Evolutionary conservation across 2,329 filamentous ascomycete species (phyloP).

Genomic region (Colletotrichum gloeosporioides): DNA sequence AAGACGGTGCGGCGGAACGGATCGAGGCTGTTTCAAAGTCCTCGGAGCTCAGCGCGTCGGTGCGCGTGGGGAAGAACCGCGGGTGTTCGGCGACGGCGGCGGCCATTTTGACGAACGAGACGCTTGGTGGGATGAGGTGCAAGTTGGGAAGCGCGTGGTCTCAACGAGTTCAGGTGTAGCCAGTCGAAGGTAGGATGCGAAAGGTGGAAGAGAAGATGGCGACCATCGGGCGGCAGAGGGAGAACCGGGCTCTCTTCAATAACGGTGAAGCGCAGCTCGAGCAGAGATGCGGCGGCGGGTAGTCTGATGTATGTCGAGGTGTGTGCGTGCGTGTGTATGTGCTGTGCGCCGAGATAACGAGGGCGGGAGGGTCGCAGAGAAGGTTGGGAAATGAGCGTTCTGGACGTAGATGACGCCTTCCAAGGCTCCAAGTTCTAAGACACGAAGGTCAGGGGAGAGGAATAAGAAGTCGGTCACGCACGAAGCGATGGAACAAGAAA

Average conservation of each 20-base stretch:
- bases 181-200: neutral
- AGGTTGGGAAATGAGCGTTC: neutral
- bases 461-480: conserved; percentile 19
- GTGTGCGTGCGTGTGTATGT: neutral
- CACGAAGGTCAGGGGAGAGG: conserved; percentile 6
- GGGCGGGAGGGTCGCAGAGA: neutral
- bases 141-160: neutral
- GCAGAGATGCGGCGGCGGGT: neutral
- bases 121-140: neutral
- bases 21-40: conserved; percentile 74
- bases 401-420: conserved; percentile 4
- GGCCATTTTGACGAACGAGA: conserved; percentile 1
- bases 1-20: conserved; percentile 71
- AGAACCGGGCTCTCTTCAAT: neutral
- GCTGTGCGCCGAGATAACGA: neutral
- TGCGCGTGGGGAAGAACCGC: conserved; percentile 19
- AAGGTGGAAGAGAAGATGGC: neutral
- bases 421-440: conserved; percentile 10
- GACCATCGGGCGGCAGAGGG: conserved; percentile 3
- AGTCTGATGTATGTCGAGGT: neutral
- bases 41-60: conserved; percentile 43
- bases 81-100: conserved; percentile 9
- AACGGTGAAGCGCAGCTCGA: neutral
- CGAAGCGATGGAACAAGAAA: conserved; percentile 6
- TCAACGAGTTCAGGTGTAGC: neutral